These are phyloP conservation scores for Peziza echinospora DNA, from an alignment of 495 filamentous ascomycete species.

Conservation along the genomic window DNA sequence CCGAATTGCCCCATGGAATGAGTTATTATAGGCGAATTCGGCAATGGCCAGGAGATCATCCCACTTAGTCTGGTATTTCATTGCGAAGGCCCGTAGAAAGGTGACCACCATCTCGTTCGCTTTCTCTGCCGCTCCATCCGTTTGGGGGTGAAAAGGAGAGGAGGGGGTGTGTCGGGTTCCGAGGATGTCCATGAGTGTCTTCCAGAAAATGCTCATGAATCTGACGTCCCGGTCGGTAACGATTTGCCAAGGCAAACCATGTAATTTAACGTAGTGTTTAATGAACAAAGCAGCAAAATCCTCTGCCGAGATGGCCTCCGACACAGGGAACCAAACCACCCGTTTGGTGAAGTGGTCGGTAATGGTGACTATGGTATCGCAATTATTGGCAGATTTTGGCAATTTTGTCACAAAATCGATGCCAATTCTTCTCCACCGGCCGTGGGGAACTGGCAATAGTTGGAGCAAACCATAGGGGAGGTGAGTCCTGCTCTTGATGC, in stretches of 20 bases:
- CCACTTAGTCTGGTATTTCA: neutral
- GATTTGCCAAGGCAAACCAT: neutral
- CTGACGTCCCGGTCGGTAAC: neutral
- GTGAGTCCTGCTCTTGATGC: no score
- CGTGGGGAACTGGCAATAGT: neutral
- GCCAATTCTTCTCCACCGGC: conserved; percentile 1
- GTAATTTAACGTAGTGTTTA: neutral
- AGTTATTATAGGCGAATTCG: neutral
- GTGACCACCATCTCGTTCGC: neutral
- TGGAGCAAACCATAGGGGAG: neutral
- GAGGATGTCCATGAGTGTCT: neutral
- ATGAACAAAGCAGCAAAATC: neutral
- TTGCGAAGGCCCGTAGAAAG: neutral
- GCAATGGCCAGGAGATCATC: neutral
- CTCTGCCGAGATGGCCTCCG: neutral
- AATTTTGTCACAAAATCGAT: conserved; percentile 8
- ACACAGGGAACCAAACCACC: neutral
- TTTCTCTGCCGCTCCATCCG: neutral
- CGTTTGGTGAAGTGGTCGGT: conserved; percentile 2
- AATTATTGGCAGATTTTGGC: no score
- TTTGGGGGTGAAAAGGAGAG: neutral
- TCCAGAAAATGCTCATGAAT: neutral
- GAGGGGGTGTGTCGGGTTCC: neutral
- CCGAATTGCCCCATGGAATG: neutral
- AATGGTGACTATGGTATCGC: no score